phyloP scores from a whole-genome alignment of 2,329 filamentous ascomycete species.

The Pseudocercospora cruenta region DNA sequence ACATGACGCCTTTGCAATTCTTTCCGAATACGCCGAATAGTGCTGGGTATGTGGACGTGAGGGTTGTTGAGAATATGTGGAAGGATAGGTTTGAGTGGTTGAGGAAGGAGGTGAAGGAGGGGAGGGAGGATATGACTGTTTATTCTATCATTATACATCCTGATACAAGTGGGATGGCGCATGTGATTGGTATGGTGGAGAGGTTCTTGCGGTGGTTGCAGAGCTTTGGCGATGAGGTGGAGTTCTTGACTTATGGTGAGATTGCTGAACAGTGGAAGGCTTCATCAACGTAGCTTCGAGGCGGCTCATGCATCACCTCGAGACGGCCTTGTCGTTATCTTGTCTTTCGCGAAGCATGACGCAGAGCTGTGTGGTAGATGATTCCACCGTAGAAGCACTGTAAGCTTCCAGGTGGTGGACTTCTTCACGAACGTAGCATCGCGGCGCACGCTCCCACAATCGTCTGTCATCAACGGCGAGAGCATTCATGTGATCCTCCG shows the following conservation, averaged over 20 bases:
- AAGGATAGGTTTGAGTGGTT: constrained; percentile 62
- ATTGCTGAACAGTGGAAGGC: constrained; percentile 46
- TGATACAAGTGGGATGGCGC: constrained; percentile 64
- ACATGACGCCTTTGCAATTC: constrained; percentile 56
- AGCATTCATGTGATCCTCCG: neutral
- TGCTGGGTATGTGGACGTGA: constrained; percentile 61
- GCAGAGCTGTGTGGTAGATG: neutral
- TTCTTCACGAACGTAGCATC: neutral
- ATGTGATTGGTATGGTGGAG: constrained; percentile 63
- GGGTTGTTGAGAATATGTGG: constrained; percentile 64
- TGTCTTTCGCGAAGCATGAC: too few relatives aligned
- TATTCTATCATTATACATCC: constrained; percentile 61
- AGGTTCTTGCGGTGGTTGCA: constrained; percentile 57
- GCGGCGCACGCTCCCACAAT: neutral
- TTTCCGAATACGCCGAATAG: constrained; percentile 55
- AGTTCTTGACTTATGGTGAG: constrained; percentile 50
- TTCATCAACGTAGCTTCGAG: too few relatives aligned
- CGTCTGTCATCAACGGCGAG: neutral
- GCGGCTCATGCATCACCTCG: too few relatives aligned
- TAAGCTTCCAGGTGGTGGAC: neutral
- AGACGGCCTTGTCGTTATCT: too few relatives aligned
- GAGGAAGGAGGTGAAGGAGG: constrained; percentile 42
- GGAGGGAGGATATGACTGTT: constrained; percentile 43
- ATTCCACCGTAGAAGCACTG: neutral
- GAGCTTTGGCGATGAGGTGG: constrained; percentile 49